Percentiles rank a stretch among this genome's conserved stretches.
Evolutionary conservation across 495 filamentous ascomycete species (phyloP).

Genomic region (Penicillium salamii): DNA sequence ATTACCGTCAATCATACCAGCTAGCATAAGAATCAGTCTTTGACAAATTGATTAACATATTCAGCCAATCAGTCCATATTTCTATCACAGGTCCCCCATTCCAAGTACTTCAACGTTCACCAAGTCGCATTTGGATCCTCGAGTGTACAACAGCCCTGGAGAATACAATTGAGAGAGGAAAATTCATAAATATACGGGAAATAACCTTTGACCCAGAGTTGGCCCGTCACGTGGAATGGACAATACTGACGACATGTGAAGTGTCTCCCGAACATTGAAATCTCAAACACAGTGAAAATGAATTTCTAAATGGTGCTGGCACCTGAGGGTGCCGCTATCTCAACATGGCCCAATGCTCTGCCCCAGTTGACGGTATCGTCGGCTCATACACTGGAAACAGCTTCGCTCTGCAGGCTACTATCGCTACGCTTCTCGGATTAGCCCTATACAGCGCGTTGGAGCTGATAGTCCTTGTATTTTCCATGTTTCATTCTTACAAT

Average conservation of each 20-base stretch:
- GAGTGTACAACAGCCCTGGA: no score
- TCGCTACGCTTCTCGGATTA: conserved; percentile 15
- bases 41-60: no score
- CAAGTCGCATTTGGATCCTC: no score
- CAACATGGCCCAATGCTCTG: conserved; percentile 15
- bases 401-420: conserved; percentile 18
- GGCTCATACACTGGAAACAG: conserved; percentile 24
- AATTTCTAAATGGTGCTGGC: neutral
- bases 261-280: neutral
- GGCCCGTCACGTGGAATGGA: neutral
- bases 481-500: conserved; percentile 34
- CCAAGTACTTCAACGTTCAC: no score
- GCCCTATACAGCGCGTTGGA: conserved; percentile 26
- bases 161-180: no score
- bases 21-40: no score
- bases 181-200: neutral
- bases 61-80: no score
- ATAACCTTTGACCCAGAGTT: neutral
- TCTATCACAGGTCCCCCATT: no score
- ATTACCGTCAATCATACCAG: no score
- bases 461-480: conserved; percentile 38
- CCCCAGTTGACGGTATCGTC: conserved; percentile 20
- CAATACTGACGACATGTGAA: neutral
- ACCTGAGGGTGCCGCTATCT: neutral
- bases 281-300: neutral